These are phyloP conservation scores for Citropsis articulata DNA, from an alignment of 345 rosid genomes.

Conservation along the genomic window DNA sequence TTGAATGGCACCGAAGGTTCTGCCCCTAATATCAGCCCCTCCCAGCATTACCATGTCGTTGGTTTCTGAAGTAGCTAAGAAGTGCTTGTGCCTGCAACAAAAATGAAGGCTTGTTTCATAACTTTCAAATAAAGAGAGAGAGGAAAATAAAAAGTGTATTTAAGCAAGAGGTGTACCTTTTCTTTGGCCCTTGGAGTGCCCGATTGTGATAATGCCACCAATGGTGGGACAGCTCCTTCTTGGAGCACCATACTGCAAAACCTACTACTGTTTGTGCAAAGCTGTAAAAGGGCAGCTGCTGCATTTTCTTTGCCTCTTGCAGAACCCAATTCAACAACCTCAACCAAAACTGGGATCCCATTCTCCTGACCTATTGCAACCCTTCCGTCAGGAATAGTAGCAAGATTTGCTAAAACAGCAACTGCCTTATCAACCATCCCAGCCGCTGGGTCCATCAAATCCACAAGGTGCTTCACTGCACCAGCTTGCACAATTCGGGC, in stretches of 20 bases:
- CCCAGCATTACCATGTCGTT: slow-evolving; percentile 65
- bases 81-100: slow-evolving; percentile 78
- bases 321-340: slow-evolving; percentile 95
- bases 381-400: slow-evolving; percentile 75
- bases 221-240: slow-evolving; percentile 95
- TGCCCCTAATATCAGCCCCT: slow-evolving; percentile 47
- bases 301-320: slow-evolving; percentile 93
- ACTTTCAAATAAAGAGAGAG: not conserved
- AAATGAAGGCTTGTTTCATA: not conserved
- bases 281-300: slow-evolving; percentile 85
- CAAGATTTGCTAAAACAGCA: slow-evolving; percentile 88
- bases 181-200: slow-evolving; percentile 94
- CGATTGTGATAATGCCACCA: slow-evolving; percentile 77
- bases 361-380: slow-evolving; percentile 71
- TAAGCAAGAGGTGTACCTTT: slow-evolving; percentile 47
- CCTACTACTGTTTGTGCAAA: slow-evolving; percentile 56
- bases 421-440: slow-evolving; percentile 98
- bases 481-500: slow-evolving; percentile 76
- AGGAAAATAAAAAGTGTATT: too few relatives aligned
- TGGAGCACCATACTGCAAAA: slow-evolving; percentile 70
- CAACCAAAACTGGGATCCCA: slow-evolving; percentile 83
- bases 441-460: slow-evolving; percentile 84
- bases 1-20: slow-evolving; percentile 14
- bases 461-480: slow-evolving; percentile 82
- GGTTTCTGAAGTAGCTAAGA: slow-evolving; percentile 74